Base-by-base conservation (phyloP, 192 early-diverging fungal genomes). In the Physocladia obscura region DNA sequence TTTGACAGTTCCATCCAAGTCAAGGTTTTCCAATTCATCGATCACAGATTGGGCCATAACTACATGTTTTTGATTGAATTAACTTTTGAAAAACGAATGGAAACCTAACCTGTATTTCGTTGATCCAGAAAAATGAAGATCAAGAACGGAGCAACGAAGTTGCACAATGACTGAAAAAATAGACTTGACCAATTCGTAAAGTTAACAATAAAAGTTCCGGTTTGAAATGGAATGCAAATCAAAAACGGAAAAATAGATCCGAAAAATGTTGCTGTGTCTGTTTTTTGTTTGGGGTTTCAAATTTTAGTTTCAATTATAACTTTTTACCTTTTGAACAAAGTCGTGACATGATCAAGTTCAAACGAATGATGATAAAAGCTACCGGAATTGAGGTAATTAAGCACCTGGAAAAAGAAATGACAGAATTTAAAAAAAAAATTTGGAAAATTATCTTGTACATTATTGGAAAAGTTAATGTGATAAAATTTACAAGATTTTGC, bases 301-400 rank as follows among this genome's bases (percentile, higher is more conserved):
- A 32, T 5, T 32, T 70, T 13, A 15, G 22, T 69, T 67, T 36
- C 67, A 68, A 22, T 73, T 57, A n/a, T 17, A 0, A 30, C 6
- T 8, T n/a, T 4, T 4, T 65, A 84, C 78, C 49, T 74, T 75
- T 74, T 35, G 64, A 72, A 60, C 85, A 79, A 4, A 84, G 27
- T 36, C 80, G 64, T 65, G 77, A 71, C 34, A 81, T 82, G 19
- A 87, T 55, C 48, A 90, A 34, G 62, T 87, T 85, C 34, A 85
- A 61, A 37, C 81, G 77, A n/a, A 89, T 74, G 35, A 92, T 83
- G 58, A 92, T 89, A 21, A 88, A 88, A 30, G 81, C 82, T 22
- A 90, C 87, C 0, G 90, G 89, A 62, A 92, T 90, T 8, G 86
- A 87, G 5, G 90, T 87, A 49, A 90, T 49, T 77, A 84, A 11